Evolutionary conservation across 371 early-diverging fungal genomes (phyloP), one percentile per base, ranked within the genome.

Genomic region (Smittium mucronatum): DNA sequence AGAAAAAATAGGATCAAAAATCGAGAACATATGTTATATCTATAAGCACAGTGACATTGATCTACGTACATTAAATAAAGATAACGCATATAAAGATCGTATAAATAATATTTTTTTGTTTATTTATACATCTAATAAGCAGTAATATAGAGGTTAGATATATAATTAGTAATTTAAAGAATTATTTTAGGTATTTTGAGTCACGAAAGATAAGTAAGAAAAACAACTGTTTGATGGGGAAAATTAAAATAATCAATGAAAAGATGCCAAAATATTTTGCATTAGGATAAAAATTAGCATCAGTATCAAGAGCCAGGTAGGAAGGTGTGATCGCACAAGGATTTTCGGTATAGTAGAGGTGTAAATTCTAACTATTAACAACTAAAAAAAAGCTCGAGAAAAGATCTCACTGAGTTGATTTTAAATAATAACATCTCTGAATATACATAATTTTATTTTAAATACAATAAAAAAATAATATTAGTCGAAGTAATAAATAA

Each of bases 201-300:
- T 64, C 64, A 15, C 28, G 33, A 31, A 64, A 33, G 32, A 64
- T 25, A 64, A 31, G 47, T 47, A 47, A 47, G 47, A 5, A 47
- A 5, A 47, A 8, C 17, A 64, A 64, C 33, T 21, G 15, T 31
- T 31, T 21, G 36, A 31, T 28, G 33, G 21, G 8, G 8, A 8
- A 15, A 11, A 26, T 26, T 21, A 11, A 11, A 26, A 31, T 26
- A 33, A 34, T 29, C 16, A 26, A 16, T 31, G 5, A 34, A 31
- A 64, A 31, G 64, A 31, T 64, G 5, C 15, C 64, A 16, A 64
- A 64, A 31, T 2, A 17, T 33, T 31, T 17, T 15, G 64, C 64
- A 29, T 31, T 64, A 28, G 64, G 64, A 34, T 64, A 16, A 15
- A 64, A 8, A 64, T 31, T 64, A 64, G 64, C 64, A 29, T 8